Evolutionary conservation across 139 green algal genomes (phyloP).

Genomic region (Chloropicon primus): DNA sequence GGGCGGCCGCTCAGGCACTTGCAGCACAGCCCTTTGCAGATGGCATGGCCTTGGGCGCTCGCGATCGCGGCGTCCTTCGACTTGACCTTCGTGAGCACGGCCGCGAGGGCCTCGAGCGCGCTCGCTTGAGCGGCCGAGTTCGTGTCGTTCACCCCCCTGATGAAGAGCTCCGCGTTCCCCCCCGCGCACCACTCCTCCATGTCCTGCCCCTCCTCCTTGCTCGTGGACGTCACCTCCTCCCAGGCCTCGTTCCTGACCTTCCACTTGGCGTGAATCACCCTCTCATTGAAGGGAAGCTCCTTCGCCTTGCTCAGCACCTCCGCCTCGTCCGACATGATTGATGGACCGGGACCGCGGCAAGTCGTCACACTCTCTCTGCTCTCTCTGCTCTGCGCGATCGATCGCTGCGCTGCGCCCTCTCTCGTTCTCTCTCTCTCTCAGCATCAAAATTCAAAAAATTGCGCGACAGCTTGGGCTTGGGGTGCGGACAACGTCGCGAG

Average conservation of each 20-base stretch:
- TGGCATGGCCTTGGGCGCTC: conserved; percentile 4
- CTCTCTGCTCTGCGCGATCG: not conserved
- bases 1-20: conserved; percentile 74
- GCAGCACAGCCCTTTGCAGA: conserved; percentile 38
- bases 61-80: conserved; percentile 29
- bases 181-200: conserved; percentile 53
- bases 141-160: conserved; percentile 60
- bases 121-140: conserved; percentile 85
- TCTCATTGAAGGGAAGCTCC: conserved; percentile 18
- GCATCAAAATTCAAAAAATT: too few species aligned
- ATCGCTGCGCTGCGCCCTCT: not conserved
- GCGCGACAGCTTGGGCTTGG: too few species aligned
- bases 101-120: conserved; percentile 60
- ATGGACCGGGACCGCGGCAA: too few species aligned
- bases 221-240: conserved; percentile 45
- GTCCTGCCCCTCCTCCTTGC: conserved; percentile 35
- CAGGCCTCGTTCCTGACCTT: conserved; percentile 72
- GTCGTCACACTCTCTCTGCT: not conserved
- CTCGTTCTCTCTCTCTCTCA: too few species aligned
- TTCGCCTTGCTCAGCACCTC: too few species aligned
- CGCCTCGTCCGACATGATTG: not conserved
- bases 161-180: conserved; percentile 51
- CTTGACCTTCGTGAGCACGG: conserved; percentile 40
- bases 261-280: conserved; percentile 67
- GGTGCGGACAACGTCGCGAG: too few species aligned